Evolutionary conservation across 306 rosid species (phyloP).

Genomic region (Vigna radiata): DNA sequence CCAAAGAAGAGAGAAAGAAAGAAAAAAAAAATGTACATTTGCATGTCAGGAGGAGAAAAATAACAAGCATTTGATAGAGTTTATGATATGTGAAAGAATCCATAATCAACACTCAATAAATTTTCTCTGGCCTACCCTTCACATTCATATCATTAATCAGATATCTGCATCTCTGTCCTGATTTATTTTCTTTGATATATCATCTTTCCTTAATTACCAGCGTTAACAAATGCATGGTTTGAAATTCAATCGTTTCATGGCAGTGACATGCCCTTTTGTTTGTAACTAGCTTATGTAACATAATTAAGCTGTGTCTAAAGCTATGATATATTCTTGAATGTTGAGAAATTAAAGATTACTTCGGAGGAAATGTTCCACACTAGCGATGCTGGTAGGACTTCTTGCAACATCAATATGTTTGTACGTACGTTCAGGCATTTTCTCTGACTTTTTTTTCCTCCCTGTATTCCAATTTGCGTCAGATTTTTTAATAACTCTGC

Average conservation of each 20-base stretch:
- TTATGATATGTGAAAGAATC: too few relatives aligned
- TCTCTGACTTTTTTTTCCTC: conserved; percentile 29
- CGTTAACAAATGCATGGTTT: not conserved
- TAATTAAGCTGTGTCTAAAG: not conserved
- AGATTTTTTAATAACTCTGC: conserved; percentile 21
- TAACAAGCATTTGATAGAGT: too few relatives aligned
- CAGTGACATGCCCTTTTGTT: conserved; percentile 3
- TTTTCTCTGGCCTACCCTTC: too few relatives aligned
- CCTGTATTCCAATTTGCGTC: conserved; percentile 26
- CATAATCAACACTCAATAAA: not conserved
- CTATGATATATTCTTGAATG: not conserved
- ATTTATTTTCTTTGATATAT: too few relatives aligned
- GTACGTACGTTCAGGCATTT: conserved; percentile 61
- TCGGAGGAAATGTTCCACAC: conserved; percentile 67
- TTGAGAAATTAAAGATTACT: conserved; percentile 50
- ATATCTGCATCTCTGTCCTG: too few relatives aligned
- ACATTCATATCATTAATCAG: too few relatives aligned
- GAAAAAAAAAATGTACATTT: too few relatives aligned
- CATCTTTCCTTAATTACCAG: too few relatives aligned
- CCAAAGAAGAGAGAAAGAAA: too few relatives aligned
- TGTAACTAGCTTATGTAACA: conserved; percentile 1
- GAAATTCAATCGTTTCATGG: not conserved
- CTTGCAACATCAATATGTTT: conserved; percentile 47
- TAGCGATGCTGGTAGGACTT: conserved; percentile 31
- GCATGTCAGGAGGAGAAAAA: too few relatives aligned